Evolutionary conservation across 106 monocot genomes (phyloP), one percentile per base, ranked within the genome.

Genomic region (Allium sativum): DNA sequence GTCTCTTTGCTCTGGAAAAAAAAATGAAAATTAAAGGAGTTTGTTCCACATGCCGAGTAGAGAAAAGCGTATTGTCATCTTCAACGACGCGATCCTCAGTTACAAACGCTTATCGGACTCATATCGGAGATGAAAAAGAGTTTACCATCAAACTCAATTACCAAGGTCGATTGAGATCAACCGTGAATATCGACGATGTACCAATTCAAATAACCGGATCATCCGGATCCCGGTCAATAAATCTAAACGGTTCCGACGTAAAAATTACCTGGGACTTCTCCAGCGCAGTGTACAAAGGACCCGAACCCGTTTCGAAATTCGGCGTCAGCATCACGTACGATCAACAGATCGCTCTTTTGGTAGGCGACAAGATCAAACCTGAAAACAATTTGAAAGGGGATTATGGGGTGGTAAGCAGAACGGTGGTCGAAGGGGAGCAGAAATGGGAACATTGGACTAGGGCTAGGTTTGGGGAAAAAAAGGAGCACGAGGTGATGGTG

Each of bases 211-310:
- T 8, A 6, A 7, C 15, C 9, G 16, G 21, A 10, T 12, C 22
- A 16, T 59, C 47, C 4, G 42, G 41, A 0, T 44, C 0, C 0
- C 61, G 43, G 0, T 53, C 74, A 1, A 65, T 40, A 64, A 22
- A n/a, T 42, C 44, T 41, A 53, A 45, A 60, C 50, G 52, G 21
- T 46, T 68, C 64, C 0, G n/a, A 22, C 40, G n/a, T 74, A 18
- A 44, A 9, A 18, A n/a, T 82, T 43, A 21, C 63, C 64, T 83
- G 87, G 82, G 87, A 88, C 70, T 56, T 83, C 47, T 77, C 83
- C 20, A 41, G 65, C 8, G 87, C 83, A 58, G 76, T 58, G 64
- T 79, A 77, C 66, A 50, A 12, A 22, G 16, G 53, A 3, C 79
- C 76, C 0, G 87, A 82, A 17, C 82, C 87, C 8, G 9, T 67